Base-by-base conservation (phyloP, 2,329 filamentous ascomycete genomes). In the Clarireedia sp. region DNA sequence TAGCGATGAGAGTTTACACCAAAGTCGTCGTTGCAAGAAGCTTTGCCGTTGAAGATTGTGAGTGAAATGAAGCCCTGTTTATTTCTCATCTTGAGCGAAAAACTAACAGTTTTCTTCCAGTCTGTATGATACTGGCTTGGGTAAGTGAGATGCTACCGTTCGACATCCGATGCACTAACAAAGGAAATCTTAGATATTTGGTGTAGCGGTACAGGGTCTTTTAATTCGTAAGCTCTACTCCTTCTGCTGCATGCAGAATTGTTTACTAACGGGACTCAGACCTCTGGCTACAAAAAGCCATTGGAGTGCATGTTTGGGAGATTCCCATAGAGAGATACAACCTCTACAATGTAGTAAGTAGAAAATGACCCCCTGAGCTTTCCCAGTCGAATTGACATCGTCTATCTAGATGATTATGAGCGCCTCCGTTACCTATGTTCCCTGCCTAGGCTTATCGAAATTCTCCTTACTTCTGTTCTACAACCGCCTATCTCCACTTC, bases 391-490 rank as follows among this genome's bases (percentile, higher is more conserved):
- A 45, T 40, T 52, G 21, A 52, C 26, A 3, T 36, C 16, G 14
- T 24, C 3, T 6, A 24, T 17, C 1, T 19, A 52, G 50, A 17
- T 52, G 41, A 52, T 52, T 24, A 46, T 52, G 50, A 52, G 40
- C 40, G 26, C 50, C 9, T 52, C 41, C 3, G 26, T 52, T 16
- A 37, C 46, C 16, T 52, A 52, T 14, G 50, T 52, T n/a, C 24
- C 41, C 6, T 52, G 50, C 24, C 50, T 52, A 44, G 50, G 50
- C 9, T 14, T 52, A 17, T 52, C 50, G 14, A 52, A 52, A 24
- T 46, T 52, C 16, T 52, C 50, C 6, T 36, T 54, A 23, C 24
- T 54, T 3, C 29, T 54, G 23, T 54, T 54, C 24, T 54, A 54
- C 44, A 26, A 38, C 6, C 51, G 51, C 4, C 8, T 54, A 40